Percentiles rank a stretch among this genome's conserved stretches.
phyloP scores from a whole-genome alignment of 2,329 filamentous ascomycete species.

The Thermoascus crustaceus region DNA sequence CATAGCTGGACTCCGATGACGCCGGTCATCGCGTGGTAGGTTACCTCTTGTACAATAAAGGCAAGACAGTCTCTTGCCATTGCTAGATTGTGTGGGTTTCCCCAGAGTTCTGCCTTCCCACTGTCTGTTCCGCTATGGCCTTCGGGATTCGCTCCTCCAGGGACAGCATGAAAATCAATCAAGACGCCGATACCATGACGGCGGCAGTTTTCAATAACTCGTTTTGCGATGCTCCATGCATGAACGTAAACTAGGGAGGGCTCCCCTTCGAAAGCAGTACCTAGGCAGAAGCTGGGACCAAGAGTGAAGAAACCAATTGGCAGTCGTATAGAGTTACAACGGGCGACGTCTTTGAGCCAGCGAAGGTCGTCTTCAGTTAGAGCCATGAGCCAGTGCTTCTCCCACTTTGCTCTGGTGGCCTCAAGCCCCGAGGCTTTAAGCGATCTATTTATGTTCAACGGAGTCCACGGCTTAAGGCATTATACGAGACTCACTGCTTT shows the following conservation, averaged over 20 bases:
- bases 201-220: slow-evolving; percentile 39
- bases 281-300: slow-evolving; percentile 41
- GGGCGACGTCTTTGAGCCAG: slow-evolving; percentile 46
- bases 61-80: slow-evolving; percentile 41
- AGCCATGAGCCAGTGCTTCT: slow-evolving; percentile 46
- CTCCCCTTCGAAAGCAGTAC: slow-evolving; percentile 44
- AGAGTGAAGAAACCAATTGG: slow-evolving; percentile 55
- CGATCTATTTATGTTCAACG: slow-evolving; percentile 20
- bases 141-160: slow-evolving; percentile 49
- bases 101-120: slow-evolving; percentile 47
- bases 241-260: slow-evolving; percentile 43
- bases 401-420: slow-evolving; percentile 42
- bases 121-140: slow-evolving; percentile 50
- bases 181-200: slow-evolving; percentile 46
- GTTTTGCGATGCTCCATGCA: slow-evolving; percentile 46
- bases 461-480: background rate
- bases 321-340: slow-evolving; percentile 51
- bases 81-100: slow-evolving; percentile 33
- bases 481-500: slow-evolving; percentile 23
- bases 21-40: slow-evolving; percentile 31
- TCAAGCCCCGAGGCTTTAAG: slow-evolving; percentile 42
- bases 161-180: slow-evolving; percentile 52
- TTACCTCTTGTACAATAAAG: slow-evolving; percentile 44
- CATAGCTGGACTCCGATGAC: slow-evolving; percentile 51
- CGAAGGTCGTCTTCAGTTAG: slow-evolving; percentile 45